Base-by-base conservation (phyloP, 106 monocot genomes). In the Apostasia shenzhenica region DNA sequence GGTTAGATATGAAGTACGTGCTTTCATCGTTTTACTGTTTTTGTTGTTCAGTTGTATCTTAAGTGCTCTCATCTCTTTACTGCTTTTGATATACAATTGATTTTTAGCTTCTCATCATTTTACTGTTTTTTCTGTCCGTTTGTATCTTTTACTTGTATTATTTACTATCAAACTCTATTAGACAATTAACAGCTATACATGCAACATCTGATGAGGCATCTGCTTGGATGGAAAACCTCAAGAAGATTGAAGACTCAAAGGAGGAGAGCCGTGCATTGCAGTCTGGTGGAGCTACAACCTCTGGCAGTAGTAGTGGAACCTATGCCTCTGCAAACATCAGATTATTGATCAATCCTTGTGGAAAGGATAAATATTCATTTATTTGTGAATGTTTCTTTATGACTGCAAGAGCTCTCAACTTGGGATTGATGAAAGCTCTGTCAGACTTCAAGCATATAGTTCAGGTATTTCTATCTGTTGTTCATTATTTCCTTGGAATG, bases 301-400 rank as follows among this genome's bases (percentile, higher is more conserved):
- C 95, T 71, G 77, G 77, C 39, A 74, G 14, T 73, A 72, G 61
- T 80, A 70, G 45, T 72, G 79, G 57, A 9, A 70, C 1, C 38
- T 52, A 40, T 73, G 48, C 45, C 26, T 48, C 60, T 75, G 65
- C 76, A 57, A 78, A 60, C 41, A 56, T 14, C n/a, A 82, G 73
- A 66, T 62, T 78, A 59, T 58, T 72, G 13, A 69, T 26, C 48
- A 57, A 59, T 54, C 69, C 50, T 41, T 45, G 68, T 40, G 73
- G 45, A 67, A 88, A 82, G 71, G 79, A 83, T 8, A 97, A 90
- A 72, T 97, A 90, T 73, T 81, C 92, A 74, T 97, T 92, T 81
- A 97, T 97, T 70, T 97, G 97, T 80, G 97, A 97, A 70, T 97
- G 92, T 75, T 97, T 97, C 76, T 92, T 97, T 70, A 97, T 97